A percentile compares a stretch with the other conserved stretches of the same genome.
phyloP scores from a whole-genome alignment of 2,329 filamentous ascomycete species.

The Colletotrichum coccodes region DNA sequence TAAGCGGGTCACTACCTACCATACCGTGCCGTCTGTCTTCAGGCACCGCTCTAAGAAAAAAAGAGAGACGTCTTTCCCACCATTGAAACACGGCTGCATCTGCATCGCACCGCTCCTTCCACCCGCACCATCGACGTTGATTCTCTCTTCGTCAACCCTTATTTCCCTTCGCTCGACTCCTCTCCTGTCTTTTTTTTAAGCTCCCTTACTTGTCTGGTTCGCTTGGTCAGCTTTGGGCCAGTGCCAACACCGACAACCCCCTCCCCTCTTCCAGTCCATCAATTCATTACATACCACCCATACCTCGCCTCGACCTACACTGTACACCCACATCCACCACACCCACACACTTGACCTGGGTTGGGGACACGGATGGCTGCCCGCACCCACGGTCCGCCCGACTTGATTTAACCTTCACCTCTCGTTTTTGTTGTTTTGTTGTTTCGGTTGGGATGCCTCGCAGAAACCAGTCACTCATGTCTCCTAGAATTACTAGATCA shows the following conservation, averaged over 20 bases:
- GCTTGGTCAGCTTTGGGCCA: slow-evolving; percentile 15
- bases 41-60: no score
- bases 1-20: no score
- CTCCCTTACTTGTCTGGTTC: background rate
- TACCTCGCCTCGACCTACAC: slow-evolving; percentile 25
- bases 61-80: slow-evolving; percentile 36
- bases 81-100: slow-evolving; percentile 29
- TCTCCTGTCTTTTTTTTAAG: background rate
- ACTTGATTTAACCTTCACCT: slow-evolving; percentile 10
- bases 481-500: slow-evolving; percentile 95
- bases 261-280: slow-evolving; percentile 8
- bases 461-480: slow-evolving; percentile 77
- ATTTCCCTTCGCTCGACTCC: slow-evolving; percentile 1
- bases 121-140: slow-evolving; percentile 6
- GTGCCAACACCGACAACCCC: background rate
- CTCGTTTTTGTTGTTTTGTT: slow-evolving; percentile 30
- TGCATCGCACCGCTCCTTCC: slow-evolving; percentile 19
- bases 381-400: slow-evolving; percentile 7
- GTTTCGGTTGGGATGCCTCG: slow-evolving; percentile 26
- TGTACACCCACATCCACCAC: slow-evolving; percentile 29
- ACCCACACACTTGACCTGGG: slow-evolving; percentile 4
- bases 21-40: no score
- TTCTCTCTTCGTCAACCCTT: slow-evolving; percentile 6
- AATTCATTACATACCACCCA: slow-evolving; percentile 17
- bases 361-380: slow-evolving; percentile 24